Evolutionary conservation across 805 yeast species (phyloP).

Genomic region (Pichia cephalocereana): DNA sequence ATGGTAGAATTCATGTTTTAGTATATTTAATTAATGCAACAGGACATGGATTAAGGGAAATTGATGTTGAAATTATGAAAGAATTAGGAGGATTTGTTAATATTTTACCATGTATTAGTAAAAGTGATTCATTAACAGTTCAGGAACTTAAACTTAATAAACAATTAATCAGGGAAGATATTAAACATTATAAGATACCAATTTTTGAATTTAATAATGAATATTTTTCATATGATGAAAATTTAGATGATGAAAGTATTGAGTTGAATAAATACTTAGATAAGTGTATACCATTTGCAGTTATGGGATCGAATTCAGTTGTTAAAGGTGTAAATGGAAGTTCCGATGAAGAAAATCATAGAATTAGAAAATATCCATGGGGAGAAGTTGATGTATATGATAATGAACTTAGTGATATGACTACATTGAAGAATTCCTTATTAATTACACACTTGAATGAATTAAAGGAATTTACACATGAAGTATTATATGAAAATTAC

Average conservation of each 20-base stretch:
- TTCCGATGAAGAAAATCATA: background rate
- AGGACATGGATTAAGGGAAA: slow-evolving; percentile 57
- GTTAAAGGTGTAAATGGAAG: slow-evolving; percentile 27
- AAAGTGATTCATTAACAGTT: slow-evolving; percentile 70
- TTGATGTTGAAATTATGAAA: slow-evolving; percentile 67
- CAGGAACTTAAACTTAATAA: slow-evolving; percentile 67
- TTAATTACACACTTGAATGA: slow-evolving; percentile 81
- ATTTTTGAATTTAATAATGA: slow-evolving; percentile 70
- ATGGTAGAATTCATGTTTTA: slow-evolving; percentile 73
- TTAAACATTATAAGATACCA: slow-evolving; percentile 60
- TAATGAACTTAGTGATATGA: slow-evolving; percentile 71
- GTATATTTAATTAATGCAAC: slow-evolving; percentile 67
- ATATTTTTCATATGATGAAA: slow-evolving; percentile 27
- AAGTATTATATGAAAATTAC: slow-evolving; percentile 76
- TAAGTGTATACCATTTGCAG: slow-evolving; percentile 51
- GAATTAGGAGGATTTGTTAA: slow-evolving; percentile 65
- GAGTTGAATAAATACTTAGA: slow-evolving; percentile 31
- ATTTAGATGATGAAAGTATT: slow-evolving; percentile 22
- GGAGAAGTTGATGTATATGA: slow-evolving; percentile 51
- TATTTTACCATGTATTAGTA: slow-evolving; percentile 73
- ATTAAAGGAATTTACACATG: slow-evolving; percentile 83
- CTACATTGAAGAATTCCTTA: slow-evolving; percentile 67
- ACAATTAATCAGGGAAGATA: slow-evolving; percentile 65
- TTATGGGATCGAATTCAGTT: slow-evolving; percentile 47
- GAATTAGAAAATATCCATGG: slow-evolving; percentile 56